Base-by-base conservation (phyloP, 495 filamentous ascomycete genomes). In the Penicillium ochrochloron region DNA sequence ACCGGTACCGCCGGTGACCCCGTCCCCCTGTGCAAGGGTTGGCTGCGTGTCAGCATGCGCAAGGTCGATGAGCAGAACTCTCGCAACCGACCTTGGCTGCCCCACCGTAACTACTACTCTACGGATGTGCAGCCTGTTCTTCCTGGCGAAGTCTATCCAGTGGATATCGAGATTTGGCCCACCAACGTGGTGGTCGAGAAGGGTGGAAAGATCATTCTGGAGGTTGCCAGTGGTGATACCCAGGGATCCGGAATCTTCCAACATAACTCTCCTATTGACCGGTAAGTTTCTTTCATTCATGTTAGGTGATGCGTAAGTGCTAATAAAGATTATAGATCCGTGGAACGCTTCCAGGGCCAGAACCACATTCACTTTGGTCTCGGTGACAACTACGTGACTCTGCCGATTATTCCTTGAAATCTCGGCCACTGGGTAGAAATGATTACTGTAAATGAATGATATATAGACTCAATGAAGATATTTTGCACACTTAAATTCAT, bases 81-180 rank as follows among this genome's bases (percentile, higher is more conserved):
- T 1, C 77, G 79, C 44, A 77, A 88, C 68, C 67, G 80, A 17
- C 53, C 69, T 1, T 88, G 78, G 68, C 66, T 89, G 19, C 88
- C 88, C 17, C 75, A 86, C 59, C 82, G 88, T 8, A 78, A 88
- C n/a, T 90, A 90, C 65, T 74, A 80, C 60, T 84, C 80, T 17
- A 83, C 72, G 0, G 88, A 89, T 59, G 82, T 84, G 5, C 78
- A 79, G 35, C 77, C 78, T 15, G 84, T 90, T 0, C 77, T 83
- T 29, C 75, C 80, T 0, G 83, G 82, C 0, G 81, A 85, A 61
- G 80, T 90, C 5, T 90, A 91, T 62, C 70, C 70, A 0, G 85
- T 90, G 0, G 88, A 89, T 65, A 79, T 91, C 11, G 88, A 91
- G 75, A 69, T 90, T 5, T 90, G 88, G 88, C 88, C 88, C 17